Conservation (phyloP, 225 moss, liverwort and hornwort genomes). For the Thuidium tamariscinum region DNA sequence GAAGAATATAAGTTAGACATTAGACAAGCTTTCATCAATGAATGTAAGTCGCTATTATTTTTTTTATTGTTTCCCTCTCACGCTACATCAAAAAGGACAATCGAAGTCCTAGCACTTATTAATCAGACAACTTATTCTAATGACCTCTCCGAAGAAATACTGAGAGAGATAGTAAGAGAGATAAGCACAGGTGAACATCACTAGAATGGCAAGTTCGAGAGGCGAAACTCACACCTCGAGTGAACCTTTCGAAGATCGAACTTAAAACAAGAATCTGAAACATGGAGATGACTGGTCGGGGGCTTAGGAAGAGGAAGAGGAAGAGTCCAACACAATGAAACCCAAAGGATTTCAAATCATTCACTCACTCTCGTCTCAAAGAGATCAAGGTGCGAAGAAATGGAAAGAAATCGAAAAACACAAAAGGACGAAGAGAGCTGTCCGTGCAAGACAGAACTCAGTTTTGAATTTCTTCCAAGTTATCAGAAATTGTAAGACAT, state of each 20-base stretch:
- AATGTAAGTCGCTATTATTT: not conserved
- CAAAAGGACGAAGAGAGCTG: not conserved
- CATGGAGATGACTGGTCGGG: no score
- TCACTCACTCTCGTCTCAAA: not conserved
- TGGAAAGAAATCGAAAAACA: not conserved
- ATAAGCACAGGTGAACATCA: no score
- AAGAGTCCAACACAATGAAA: no score
- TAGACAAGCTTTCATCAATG: not conserved
- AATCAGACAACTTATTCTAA: no score
- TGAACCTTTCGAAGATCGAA: no score
- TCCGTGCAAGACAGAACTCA: not conserved
- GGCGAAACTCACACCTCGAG: no score
- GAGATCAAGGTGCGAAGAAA: not conserved
- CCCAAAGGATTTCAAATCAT: not conserved
- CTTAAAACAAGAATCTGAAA: no score
- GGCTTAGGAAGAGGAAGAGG: no score
- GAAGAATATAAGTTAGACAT: not conserved
- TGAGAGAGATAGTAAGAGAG: no score
- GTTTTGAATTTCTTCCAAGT: not conserved
- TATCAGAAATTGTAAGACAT: not conserved
- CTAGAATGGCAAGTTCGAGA: no score
- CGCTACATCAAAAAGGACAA: not conserved
- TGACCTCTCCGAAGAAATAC: no score
- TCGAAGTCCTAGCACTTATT: not conserved
- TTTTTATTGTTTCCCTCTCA: not conserved